A percentile compares a stretch with the other conserved stretches of the same genome.
Conservation (phyloP, 2,329 filamentous ascomycete species). For the Fusarium mundagurra region DNA sequence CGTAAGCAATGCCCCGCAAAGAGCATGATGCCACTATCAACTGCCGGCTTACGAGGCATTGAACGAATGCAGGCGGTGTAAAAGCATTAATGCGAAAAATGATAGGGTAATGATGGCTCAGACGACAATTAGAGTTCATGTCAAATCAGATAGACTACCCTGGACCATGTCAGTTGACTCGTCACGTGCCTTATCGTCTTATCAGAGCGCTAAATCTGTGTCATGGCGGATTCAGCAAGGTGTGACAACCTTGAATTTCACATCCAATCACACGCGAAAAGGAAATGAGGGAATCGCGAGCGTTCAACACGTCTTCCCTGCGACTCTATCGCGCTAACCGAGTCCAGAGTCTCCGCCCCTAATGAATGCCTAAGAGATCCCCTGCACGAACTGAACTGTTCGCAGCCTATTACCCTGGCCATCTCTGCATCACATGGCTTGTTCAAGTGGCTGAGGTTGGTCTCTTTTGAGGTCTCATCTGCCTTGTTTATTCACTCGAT, state of each 20-base stretch:
- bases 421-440: constrained; percentile 30
- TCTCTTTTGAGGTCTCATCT: constrained; percentile 20
- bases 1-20: constrained; percentile 16
- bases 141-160: constrained; percentile 8
- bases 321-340: constrained; percentile 10
- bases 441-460: constrained; percentile 10
- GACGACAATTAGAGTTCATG: background rate
- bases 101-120: constrained; percentile 1
- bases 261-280: constrained; percentile 26
- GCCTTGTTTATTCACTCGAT: constrained; percentile 7
- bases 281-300: constrained; percentile 24
- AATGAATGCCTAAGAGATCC: constrained; percentile 8
- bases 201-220: constrained; percentile 12
- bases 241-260: constrained; percentile 16
- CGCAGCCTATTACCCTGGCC: constrained; percentile 6
- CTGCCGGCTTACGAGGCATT: constrained; percentile 11
- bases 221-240: constrained; percentile 28
- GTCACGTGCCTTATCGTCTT: constrained; percentile 7
- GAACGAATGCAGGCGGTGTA: constrained; percentile 6
- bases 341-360: constrained; percentile 9
- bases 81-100: background rate
- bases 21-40: constrained; percentile 5
- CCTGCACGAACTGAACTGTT: constrained; percentile 14
- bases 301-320: constrained; percentile 37
- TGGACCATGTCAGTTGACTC: background rate